A percentile compares a stretch with the other conserved stretches of the same genome.
phyloP scores from a whole-genome alignment of 192 early-diverging fungal genomes.

The Gigaspora rosea region DNA sequence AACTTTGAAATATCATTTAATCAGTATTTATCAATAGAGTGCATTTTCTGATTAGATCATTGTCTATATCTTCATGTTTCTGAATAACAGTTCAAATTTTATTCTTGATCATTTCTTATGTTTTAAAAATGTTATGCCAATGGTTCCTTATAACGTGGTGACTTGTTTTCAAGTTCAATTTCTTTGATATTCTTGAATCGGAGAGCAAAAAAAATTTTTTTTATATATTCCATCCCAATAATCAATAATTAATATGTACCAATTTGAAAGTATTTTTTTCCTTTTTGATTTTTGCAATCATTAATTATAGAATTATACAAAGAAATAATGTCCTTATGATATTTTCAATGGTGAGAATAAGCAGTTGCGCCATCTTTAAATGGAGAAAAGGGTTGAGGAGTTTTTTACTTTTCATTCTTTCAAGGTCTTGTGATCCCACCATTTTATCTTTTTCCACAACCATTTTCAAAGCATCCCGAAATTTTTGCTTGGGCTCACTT shows the following conservation, averaged over 20 bases:
- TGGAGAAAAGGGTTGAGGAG: constrained; percentile 30
- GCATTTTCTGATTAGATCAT: not conserved
- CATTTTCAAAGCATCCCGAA: constrained; percentile 26
- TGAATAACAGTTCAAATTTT: not conserved
- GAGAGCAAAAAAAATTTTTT: constrained; percentile 24
- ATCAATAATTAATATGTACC: constrained; percentile 8
- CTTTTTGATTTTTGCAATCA: constrained; percentile 21
- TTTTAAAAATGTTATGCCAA: constrained; percentile 23
- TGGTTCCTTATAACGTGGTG: constrained; percentile 27
- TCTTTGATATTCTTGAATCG: constrained; percentile 32
- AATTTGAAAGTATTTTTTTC: constrained; percentile 5
- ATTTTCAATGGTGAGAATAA: constrained; percentile 28
- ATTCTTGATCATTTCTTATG: not conserved
- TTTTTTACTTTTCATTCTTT: constrained; percentile 19
- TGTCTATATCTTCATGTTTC: not conserved
- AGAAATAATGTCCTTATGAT: constrained; percentile 25
- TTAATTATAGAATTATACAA: constrained; percentile 18
- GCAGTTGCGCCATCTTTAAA: constrained; percentile 33
- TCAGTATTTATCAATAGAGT: not conserved
- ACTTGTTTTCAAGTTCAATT: constrained; percentile 22
- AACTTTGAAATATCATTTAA: not conserved
- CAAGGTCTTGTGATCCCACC: constrained; percentile 5
- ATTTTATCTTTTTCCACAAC: constrained; percentile 19
- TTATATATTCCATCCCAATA: constrained; percentile 2
- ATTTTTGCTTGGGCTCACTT: constrained; percentile 3